Conservation (phyloP, 257 asterid species). For the Galeopsis tetrahit region DNA sequence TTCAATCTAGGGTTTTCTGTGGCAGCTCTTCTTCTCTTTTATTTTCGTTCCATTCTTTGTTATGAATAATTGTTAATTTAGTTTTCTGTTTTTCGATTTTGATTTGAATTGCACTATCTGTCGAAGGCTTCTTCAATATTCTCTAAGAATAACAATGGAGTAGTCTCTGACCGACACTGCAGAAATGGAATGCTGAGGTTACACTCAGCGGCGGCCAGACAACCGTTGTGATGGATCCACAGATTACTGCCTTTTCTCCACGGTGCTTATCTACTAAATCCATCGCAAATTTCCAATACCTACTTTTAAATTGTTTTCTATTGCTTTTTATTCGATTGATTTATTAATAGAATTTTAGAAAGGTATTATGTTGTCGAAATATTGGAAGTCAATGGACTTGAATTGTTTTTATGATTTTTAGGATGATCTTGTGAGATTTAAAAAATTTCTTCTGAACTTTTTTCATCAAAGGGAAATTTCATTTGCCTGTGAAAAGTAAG, state of each 20-base stretch:
- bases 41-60: background rate
- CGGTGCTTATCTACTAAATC: conserved; percentile 53
- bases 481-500: no score
- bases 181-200: conserved; percentile 42
- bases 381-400: no score
- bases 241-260: conserved; percentile 33
- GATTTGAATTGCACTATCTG: conserved; percentile 36
- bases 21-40: background rate
- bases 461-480: no score
- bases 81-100: background rate
- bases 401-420: no score
- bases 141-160: conserved; percentile 34
- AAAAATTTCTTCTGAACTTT: no score
- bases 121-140: conserved; percentile 38
- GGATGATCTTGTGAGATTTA: no score
- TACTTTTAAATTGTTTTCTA: no score
- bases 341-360: background rate
- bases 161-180: conserved; percentile 39
- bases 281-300: conserved; percentile 39
- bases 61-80: background rate
- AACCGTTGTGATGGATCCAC: conserved; percentile 64
- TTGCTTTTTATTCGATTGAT: no score
- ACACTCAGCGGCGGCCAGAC: conserved; percentile 61
- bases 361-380: no score
- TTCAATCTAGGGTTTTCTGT: background rate